Evolutionary conservation across 2,329 filamentous ascomycete genomes (phyloP).

Genomic region (Sphaceloma murrayae): DNA sequence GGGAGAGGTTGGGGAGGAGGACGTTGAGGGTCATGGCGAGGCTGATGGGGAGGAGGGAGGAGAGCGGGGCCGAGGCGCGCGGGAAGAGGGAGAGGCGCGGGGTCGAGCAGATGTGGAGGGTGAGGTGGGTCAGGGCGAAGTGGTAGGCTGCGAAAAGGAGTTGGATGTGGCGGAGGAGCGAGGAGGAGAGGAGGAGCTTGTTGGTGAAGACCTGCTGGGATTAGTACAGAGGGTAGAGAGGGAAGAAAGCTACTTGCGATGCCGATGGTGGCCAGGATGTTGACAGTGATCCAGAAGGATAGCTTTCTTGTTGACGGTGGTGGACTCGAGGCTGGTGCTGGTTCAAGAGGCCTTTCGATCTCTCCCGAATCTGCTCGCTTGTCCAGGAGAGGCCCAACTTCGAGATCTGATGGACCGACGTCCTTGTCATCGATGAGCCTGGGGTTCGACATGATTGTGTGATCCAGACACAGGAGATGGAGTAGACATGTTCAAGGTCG

Average conservation of each 20-base stretch:
- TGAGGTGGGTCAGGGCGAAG: constrained; percentile 56
- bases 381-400: background rate
- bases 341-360: background rate
- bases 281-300: constrained; percentile 17
- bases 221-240: background rate
- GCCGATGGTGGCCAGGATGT: constrained; percentile 18
- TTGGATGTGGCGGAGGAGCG: constrained; percentile 51
- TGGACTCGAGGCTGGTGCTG: background rate
- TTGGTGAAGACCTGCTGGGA: constrained; percentile 35
- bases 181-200: constrained; percentile 59
- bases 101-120: constrained; percentile 52
- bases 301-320: constrained; percentile 3
- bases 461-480: too few relatives aligned
- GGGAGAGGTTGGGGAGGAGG: constrained; percentile 57
- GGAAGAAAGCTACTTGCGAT: constrained; percentile 16
- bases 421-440: background rate
- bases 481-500: too few relatives aligned
- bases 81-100: constrained; percentile 52
- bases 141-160: constrained; percentile 60
- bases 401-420: background rate
- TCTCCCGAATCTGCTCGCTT: background rate
- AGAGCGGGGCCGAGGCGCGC: constrained; percentile 23
- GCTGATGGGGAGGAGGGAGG: constrained; percentile 54
- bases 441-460: background rate
- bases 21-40: constrained; percentile 60